phyloP scores from a whole-genome alignment of 2,329 filamentous ascomycete species.

The Aspergillus pseudonomiae region DNA sequence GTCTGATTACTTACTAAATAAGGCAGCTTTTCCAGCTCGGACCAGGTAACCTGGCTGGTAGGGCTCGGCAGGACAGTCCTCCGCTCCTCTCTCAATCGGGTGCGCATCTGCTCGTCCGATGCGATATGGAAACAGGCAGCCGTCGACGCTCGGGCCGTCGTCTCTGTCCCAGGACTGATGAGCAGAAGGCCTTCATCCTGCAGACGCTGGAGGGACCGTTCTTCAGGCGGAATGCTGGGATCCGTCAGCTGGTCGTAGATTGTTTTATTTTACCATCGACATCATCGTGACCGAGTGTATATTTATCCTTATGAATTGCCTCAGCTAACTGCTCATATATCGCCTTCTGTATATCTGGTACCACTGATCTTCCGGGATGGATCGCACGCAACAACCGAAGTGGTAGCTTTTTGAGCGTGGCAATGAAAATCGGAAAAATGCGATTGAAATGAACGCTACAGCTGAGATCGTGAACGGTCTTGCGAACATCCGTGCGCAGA shows the following conservation, averaged over 20 bases:
- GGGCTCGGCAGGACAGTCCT: constrained; percentile 28
- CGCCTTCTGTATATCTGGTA: constrained; percentile 21
- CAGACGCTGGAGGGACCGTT: constrained; percentile 39
- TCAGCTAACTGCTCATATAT: constrained; percentile 7
- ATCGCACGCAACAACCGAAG: constrained; percentile 15
- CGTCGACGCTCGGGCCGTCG: constrained; percentile 34
- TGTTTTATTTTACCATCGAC: constrained; percentile 9
- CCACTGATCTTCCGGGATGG: constrained; percentile 8
- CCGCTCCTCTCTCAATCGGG: constrained; percentile 32
- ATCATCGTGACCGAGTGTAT: not conserved
- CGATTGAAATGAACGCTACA: constrained; percentile 26
- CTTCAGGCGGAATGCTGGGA: constrained; percentile 38
- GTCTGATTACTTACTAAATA: constrained; percentile 32
- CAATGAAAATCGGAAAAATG: constrained; percentile 21
- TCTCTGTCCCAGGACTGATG: constrained; percentile 40
- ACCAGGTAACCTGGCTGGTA: constrained; percentile 25
- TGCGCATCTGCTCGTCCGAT: constrained; percentile 20
- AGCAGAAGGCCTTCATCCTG: constrained; percentile 36
- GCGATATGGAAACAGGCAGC: constrained; percentile 37
- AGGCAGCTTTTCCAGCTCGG: constrained; percentile 41
- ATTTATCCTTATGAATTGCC: constrained; percentile 11
- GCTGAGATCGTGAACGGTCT: constrained; percentile 29
- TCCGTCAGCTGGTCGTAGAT: constrained; percentile 38
- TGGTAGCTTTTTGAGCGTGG: constrained; percentile 15
- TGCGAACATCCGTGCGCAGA: constrained; percentile 23